Conservation (phyloP, 345 rosid species). For the Eucalyptus virginea region DNA sequence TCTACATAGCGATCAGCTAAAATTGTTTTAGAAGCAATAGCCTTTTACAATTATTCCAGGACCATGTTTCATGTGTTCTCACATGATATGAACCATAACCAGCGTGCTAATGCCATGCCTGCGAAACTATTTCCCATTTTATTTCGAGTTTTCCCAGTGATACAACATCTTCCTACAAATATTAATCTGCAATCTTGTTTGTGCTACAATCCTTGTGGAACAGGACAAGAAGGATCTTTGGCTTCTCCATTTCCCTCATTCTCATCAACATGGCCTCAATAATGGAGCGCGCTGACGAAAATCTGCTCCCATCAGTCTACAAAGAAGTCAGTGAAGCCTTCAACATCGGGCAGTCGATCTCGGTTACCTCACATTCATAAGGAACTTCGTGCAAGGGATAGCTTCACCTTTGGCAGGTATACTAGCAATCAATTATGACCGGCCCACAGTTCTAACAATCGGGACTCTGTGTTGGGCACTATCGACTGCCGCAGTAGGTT, state of each 20-base stretch:
- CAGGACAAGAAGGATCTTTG: slow-evolving; percentile 75
- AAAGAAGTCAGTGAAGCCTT: slow-evolving; percentile 99
- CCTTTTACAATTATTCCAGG: background rate
- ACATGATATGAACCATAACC: background rate
- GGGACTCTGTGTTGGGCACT: slow-evolving; percentile 94
- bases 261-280: slow-evolving; percentile 89
- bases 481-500: slow-evolving; percentile 94
- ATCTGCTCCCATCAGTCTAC: slow-evolving; percentile 85
- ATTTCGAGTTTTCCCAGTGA: background rate
- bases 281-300: slow-evolving; percentile 97
- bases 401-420: slow-evolving; percentile 90
- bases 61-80: background rate
- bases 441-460: slow-evolving; percentile 82
- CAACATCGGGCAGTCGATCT: slow-evolving; percentile 82
- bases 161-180: background rate
- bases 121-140: background rate
- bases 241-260: slow-evolving; percentile 74
- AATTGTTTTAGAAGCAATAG: background rate
- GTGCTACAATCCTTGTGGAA: background rate
- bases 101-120: background rate
- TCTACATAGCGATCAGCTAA: background rate
- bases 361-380: slow-evolving; percentile 88
- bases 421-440: slow-evolving; percentile 66
- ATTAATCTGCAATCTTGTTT: background rate
- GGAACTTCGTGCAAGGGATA: slow-evolving; percentile 91